These are phyloP conservation scores for Vitis amurensis DNA, from an alignment of 164 flowering plant species.

Conservation along the genomic window DNA sequence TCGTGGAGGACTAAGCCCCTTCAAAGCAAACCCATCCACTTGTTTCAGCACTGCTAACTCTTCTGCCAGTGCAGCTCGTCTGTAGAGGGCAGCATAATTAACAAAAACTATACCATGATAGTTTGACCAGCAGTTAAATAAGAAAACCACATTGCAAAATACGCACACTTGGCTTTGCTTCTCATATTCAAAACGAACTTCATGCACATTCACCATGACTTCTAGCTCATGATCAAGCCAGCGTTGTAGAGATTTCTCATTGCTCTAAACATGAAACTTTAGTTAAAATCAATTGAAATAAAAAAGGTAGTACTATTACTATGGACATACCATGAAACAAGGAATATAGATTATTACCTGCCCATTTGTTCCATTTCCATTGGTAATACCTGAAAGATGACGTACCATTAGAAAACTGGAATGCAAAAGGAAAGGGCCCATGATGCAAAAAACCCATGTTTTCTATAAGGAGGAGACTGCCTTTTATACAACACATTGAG, in stretches of 20 bases:
- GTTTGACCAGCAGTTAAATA: neutral
- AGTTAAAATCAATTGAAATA: conserved; percentile 13
- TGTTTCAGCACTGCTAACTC: conserved; percentile 79
- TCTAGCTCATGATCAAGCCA: conserved; percentile 99
- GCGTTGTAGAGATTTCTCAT: conserved; percentile 88
- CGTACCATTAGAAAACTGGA: conserved; percentile 7
- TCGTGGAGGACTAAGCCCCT: conserved; percentile 81
- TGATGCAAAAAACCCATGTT: neutral
- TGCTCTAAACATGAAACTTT: conserved; percentile 39
- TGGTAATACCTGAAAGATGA: conserved; percentile 50
- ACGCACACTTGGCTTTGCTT: conserved; percentile 98
- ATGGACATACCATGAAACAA: neutral
- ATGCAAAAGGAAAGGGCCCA: neutral
- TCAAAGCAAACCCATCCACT: conserved; percentile 73
- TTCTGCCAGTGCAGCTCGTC: conserved; percentile 94
- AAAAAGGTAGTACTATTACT: neutral
- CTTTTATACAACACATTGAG: neutral
- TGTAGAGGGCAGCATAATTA: conserved; percentile 26
- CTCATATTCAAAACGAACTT: conserved; percentile 96
- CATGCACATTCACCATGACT: conserved; percentile 98
- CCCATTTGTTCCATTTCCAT: conserved; percentile 66
- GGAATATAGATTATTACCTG: conserved; percentile 55
- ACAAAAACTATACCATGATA: neutral
- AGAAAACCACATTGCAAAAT: neutral
- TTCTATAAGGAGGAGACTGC: neutral